phyloP scores from a whole-genome alignment of 345 rosid species.

The Citrus hindsii region DNA sequence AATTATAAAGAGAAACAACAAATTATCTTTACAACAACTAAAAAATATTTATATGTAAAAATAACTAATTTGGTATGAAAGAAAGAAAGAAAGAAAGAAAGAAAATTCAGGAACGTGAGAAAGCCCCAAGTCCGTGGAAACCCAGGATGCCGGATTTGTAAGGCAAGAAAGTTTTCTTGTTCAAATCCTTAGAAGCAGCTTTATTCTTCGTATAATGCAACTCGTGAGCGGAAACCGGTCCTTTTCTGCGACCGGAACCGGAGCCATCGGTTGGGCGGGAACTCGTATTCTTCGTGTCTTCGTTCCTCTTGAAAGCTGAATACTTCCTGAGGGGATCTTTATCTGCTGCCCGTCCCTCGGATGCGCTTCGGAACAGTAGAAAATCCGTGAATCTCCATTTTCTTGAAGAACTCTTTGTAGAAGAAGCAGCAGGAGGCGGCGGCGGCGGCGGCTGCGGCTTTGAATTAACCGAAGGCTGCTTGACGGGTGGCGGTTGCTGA shows the following conservation, averaged over 20 bases:
- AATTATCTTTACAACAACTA: not conserved
- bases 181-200: constrained; percentile 66
- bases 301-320: constrained; percentile 48
- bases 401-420: constrained; percentile 52
- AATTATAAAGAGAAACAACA: not conserved
- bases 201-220: constrained; percentile 76
- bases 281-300: constrained; percentile 52
- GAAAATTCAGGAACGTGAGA: constrained; percentile 10
- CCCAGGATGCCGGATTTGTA: constrained; percentile 82
- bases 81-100: too few relatives aligned
- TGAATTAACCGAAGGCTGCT: constrained; percentile 16
- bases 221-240: constrained; percentile 71
- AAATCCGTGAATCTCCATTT: constrained; percentile 83
- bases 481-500: constrained; percentile 17
- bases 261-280: constrained; percentile 34
- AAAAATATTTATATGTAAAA: not conserved
- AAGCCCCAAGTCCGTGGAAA: constrained; percentile 22
- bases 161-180: constrained; percentile 88
- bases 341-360: constrained; percentile 72
- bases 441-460: not conserved
- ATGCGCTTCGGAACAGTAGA: constrained; percentile 80
- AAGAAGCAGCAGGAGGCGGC: constrained; percentile 8
- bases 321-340: constrained; percentile 52
- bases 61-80: not conserved
- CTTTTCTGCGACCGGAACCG: constrained; percentile 30